Percentiles rank a stretch among this genome's conserved stretches.
These are phyloP conservation scores for Pulveroboletus sp. DNA, from an alignment of 768 basidiomycete genomes.

Conservation along the genomic window DNA sequence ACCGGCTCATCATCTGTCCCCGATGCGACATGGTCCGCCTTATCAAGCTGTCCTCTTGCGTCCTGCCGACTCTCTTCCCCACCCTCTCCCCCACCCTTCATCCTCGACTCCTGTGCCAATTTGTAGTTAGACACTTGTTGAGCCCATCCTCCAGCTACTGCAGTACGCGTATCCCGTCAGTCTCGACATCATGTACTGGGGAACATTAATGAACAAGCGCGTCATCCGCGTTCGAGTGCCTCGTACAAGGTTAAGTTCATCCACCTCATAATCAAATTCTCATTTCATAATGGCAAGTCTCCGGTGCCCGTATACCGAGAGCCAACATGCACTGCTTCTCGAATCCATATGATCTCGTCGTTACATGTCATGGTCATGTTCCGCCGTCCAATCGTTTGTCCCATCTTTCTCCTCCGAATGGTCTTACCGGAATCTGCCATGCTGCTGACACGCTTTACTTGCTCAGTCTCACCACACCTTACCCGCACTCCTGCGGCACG, in stretches of 20 bases:
- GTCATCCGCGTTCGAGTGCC: conserved; percentile 29
- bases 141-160: conserved; percentile 11
- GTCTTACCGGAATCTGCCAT: conserved; percentile 42
- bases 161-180: conserved; percentile 21
- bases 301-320: conserved; percentile 31
- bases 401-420: conserved; percentile 52
- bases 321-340: conserved; percentile 26
- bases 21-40: conserved; percentile 13
- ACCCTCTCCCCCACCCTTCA: conserved; percentile 12
- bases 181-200: conserved; percentile 30
- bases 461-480: conserved; percentile 41
- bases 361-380: conserved; percentile 21
- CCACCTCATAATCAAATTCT: conserved; percentile 40
- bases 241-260: conserved; percentile 36
- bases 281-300: conserved; percentile 34
- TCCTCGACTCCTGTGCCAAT: conserved; percentile 12
- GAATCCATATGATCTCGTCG: conserved; percentile 24
- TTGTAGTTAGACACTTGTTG: conserved; percentile 27
- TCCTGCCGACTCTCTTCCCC: conserved; percentile 8
- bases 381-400: conserved; percentile 30
- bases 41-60: conserved; percentile 22
- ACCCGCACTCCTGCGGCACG: conserved; percentile 65
- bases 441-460: conserved; percentile 57
- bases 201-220: conserved; percentile 31
- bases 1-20: conserved; percentile 20